Evolutionary conservation across 2,329 filamentous ascomycete genomes (phyloP).

Genomic region (Phyllosticta citrichinensis): DNA sequence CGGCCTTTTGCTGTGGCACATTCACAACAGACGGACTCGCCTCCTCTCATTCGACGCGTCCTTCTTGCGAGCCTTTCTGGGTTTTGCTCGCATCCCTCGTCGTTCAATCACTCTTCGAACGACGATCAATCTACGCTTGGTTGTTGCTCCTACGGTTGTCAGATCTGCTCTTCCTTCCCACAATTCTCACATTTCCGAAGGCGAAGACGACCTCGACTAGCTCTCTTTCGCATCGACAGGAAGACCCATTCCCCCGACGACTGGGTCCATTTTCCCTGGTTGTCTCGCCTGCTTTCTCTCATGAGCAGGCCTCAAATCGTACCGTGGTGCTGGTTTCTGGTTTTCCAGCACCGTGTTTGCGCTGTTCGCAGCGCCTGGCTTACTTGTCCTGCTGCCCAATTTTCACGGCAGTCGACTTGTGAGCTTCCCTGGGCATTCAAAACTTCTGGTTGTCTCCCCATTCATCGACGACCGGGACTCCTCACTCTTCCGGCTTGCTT

Average conservation of each 20-base stretch:
- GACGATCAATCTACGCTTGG: background rate
- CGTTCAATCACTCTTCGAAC: background rate
- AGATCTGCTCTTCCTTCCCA: background rate
- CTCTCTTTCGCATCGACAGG: background rate
- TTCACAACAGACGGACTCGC: background rate
- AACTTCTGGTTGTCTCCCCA: background rate
- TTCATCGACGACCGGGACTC: background rate
- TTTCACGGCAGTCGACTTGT: background rate
- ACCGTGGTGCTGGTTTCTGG: background rate
- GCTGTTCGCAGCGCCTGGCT: background rate
- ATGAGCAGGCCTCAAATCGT: background rate
- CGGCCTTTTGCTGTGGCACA: background rate
- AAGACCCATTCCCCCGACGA: background rate
- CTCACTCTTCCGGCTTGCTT: background rate
- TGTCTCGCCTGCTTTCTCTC: background rate
- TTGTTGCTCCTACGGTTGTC: background rate
- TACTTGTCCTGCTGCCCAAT: background rate
- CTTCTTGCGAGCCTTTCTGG: background rate
- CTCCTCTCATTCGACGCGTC: background rate
- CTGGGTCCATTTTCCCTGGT: background rate
- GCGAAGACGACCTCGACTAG: background rate
- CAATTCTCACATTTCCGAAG: background rate
- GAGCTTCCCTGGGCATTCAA: background rate
- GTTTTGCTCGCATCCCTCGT: background rate
- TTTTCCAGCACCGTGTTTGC: background rate